Percentiles rank a stretch among this genome's conserved stretches.
Conservation (phyloP, 2,329 filamentous ascomycete species). For the Exophiala phaeomuriformis region DNA sequence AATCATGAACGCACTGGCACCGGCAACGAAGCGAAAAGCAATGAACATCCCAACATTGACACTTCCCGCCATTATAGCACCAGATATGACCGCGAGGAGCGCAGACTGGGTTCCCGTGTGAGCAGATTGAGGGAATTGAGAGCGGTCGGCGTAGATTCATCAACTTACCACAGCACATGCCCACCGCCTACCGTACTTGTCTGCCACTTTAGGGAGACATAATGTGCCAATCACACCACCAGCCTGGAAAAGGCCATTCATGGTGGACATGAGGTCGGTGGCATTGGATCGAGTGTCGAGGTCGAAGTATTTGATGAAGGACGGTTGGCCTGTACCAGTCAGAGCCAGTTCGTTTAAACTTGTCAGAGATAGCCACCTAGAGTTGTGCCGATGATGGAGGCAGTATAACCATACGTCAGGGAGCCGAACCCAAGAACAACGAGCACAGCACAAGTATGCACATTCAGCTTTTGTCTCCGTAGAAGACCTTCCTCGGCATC, state of each 20-base stretch:
- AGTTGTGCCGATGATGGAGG: slow-evolving; percentile 23
- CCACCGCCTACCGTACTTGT: slow-evolving; percentile 23
- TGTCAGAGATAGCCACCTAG: slow-evolving; percentile 19
- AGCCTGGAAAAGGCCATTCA: slow-evolving; percentile 20
- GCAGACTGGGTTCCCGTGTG: no score
- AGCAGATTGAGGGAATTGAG: no score
- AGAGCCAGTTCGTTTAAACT: not conserved
- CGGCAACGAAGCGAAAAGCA: slow-evolving; percentile 22
- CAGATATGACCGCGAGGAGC: slow-evolving; percentile 14
- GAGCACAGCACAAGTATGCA: slow-evolving; percentile 17
- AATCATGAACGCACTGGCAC: slow-evolving; percentile 23
- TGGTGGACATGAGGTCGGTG: slow-evolving; percentile 21
- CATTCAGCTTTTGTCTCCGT: slow-evolving; percentile 17
- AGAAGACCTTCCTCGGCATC: slow-evolving; percentile 12
- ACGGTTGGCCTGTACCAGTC: slow-evolving; percentile 32
- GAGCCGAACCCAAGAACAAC: slow-evolving; percentile 20
- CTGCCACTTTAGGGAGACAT: slow-evolving; percentile 16
- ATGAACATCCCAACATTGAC: slow-evolving; percentile 23
- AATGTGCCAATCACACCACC: slow-evolving; percentile 19
- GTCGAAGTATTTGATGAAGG: slow-evolving; percentile 36
- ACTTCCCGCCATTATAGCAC: slow-evolving; percentile 15
- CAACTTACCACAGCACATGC: slow-evolving; percentile 16
- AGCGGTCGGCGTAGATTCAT: not conserved
- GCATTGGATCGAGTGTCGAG: slow-evolving; percentile 16
- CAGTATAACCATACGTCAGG: slow-evolving; percentile 22